Evolutionary conservation across 1,284 basidiomycete genomes (phyloP), one percentile per base, ranked within the genome.

Genomic region (Boletus sp.): DNA sequence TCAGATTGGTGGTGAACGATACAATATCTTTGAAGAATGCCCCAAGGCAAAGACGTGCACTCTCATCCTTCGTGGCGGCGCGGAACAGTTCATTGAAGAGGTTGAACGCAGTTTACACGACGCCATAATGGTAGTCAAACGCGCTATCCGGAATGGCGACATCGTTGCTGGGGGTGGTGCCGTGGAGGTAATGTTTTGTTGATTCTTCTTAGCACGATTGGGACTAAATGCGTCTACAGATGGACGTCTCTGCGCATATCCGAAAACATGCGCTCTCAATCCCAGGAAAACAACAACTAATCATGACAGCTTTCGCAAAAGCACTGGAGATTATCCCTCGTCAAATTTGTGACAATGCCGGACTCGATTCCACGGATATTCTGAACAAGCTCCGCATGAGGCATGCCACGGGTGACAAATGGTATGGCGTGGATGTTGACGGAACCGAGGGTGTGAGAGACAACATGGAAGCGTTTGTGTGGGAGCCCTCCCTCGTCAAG

Each of bases 61-160:
- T n/a, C 78, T 99, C 23, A 80, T 99, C 38, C 86, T 99, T 60
- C 87, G 97, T 61, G 97, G 97, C 63, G 97, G 97, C 27, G 97
- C 97, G 0, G 96, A 99, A 74, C 97, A 99, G 76, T 98, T 99
- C 77, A 99, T 99, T 65, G 95, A 96, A 69, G 97, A 99, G 77
- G 96, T 99, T 14, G 97, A 98, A 77, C 83, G 97, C 60, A 95
- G 93, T 85, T 78, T 99, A 69, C 97, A 99, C 75, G 97, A 99
- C 74, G 96, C 97, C 5, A 97, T 99, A 74, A 99, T 99, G 97
- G 96, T 99, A 37, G 97, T 99, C 52, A 97, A 97, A 79, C 86
- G 97, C 49, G 96, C 97, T 11, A 91, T 99, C 70, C 93, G 92
- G 76, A 98, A 96, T 76, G 94, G 93, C 61, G 90, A 95, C 63